Percentiles rank a stretch among this genome's conserved stretches.
Evolutionary conservation across 495 filamentous ascomycete genomes (phyloP).

Genomic region (Talaromyces liani): DNA sequence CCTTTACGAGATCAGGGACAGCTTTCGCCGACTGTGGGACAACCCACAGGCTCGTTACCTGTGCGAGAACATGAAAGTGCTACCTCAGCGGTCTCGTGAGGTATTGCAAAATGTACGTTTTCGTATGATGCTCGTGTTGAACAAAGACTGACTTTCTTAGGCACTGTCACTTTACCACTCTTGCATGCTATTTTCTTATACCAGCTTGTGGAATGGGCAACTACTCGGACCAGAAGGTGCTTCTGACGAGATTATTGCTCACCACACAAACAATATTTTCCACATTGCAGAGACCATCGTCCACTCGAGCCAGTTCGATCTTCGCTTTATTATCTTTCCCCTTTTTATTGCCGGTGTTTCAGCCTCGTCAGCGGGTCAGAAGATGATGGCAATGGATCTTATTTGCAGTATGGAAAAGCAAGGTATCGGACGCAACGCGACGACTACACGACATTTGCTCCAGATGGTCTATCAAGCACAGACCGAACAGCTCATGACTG

Average conservation of each 20-base stretch:
- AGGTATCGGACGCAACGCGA: constrained; percentile 43
- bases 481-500: constrained; percentile 25
- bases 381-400: constrained; percentile 43
- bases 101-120: constrained; percentile 42
- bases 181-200: constrained; percentile 43
- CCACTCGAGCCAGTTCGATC: constrained; percentile 24
- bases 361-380: constrained; percentile 29
- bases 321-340: constrained; percentile 46
- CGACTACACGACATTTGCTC: constrained; percentile 40
- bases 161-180: constrained; percentile 40
- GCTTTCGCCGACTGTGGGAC: constrained; percentile 35
- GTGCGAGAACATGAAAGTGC: constrained; percentile 27
- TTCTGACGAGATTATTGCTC: constrained; percentile 31
- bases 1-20: constrained; percentile 26
- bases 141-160: constrained; percentile 18
- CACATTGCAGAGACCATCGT: constrained; percentile 30
- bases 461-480: constrained; percentile 45
- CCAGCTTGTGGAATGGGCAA: constrained; percentile 44
- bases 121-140: neutral
- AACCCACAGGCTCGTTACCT: constrained; percentile 26
- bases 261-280: constrained; percentile 38
- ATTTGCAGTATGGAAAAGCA: constrained; percentile 42
- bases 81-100: constrained; percentile 32
- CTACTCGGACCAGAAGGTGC: constrained; percentile 23
- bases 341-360: constrained; percentile 50